A percentile compares a stretch with the other conserved stretches of the same genome.
phyloP scores from a whole-genome alignment of 371 early-diverging fungal genomes.

The Funneliformis caledonium region DNA sequence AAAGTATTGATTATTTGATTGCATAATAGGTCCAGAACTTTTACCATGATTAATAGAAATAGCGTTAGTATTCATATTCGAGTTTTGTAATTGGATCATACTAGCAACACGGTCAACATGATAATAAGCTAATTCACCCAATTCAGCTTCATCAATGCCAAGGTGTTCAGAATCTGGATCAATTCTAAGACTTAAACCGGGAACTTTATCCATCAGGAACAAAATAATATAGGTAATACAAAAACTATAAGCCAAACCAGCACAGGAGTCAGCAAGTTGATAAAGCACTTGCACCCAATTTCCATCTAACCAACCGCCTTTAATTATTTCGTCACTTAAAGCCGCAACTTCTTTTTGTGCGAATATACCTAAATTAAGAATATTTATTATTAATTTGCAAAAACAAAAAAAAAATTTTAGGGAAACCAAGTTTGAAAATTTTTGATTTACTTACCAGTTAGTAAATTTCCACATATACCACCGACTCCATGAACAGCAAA shows the following conservation, averaged over 20 bases:
- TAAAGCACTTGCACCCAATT: constrained; percentile 80
- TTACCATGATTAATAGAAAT: too few relatives aligned
- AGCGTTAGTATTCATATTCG: too few relatives aligned
- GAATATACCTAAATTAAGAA: constrained; percentile 58
- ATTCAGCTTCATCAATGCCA: constrained; percentile 79
- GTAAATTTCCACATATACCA: constrained; percentile 82
- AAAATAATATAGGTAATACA: constrained; percentile 74
- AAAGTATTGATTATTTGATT: too few relatives aligned
- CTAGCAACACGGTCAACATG: not conserved
- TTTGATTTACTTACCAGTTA: constrained; percentile 68
- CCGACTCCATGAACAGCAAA: constrained; percentile 91
- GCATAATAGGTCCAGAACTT: too few relatives aligned
- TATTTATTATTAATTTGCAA: too few relatives aligned
- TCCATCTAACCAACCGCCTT: constrained; percentile 85
- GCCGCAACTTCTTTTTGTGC: constrained; percentile 75
- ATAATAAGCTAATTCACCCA: constrained; percentile 77
- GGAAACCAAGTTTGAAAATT: too few relatives aligned
- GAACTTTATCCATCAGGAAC: constrained; percentile 78
- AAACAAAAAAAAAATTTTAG: too few relatives aligned
- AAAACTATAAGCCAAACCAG: constrained; percentile 84
- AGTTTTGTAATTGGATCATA: too few relatives aligned
- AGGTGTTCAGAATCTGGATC: constrained; percentile 69
- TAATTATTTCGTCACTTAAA: constrained; percentile 76
- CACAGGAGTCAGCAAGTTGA: constrained; percentile 79
- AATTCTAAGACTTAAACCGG: constrained; percentile 77